Conservation (phyloP, 768 basidiomycete species). For the Mycena amicta region DNA sequence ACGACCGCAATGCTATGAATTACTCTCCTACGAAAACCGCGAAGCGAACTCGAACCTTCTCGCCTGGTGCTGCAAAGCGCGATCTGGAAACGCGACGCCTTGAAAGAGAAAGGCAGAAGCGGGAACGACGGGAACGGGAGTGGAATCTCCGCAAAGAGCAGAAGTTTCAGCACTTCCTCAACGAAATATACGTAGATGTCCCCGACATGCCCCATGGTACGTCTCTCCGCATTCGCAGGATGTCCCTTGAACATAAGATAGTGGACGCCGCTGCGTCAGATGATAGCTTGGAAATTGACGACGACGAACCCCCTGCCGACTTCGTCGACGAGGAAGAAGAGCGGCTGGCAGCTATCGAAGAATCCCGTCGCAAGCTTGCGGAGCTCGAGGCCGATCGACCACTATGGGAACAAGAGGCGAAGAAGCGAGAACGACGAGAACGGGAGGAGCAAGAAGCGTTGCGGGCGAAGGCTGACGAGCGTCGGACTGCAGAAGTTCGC, state of each 20-base stretch:
- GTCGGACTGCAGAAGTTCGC: constrained; percentile 32
- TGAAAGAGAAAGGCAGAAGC: constrained; percentile 46
- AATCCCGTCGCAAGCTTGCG: constrained; percentile 67
- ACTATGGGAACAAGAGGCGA: constrained; percentile 59
- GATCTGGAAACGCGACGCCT: constrained; percentile 38
- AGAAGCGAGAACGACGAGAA: constrained; percentile 46
- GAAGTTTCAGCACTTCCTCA: constrained; percentile 41
- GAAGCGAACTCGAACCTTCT: constrained; percentile 56
- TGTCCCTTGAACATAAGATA: too few relatives aligned
- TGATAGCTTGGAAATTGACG: constrained; percentile 23
- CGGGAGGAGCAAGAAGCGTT: constrained; percentile 44
- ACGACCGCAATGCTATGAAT: constrained; percentile 32
- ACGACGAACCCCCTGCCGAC: constrained; percentile 20
- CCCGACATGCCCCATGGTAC: constrained; percentile 29
- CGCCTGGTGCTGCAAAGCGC: constrained; percentile 45
- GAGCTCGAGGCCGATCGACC: constrained; percentile 68
- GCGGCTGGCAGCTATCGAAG: constrained; percentile 51
- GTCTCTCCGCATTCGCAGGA: too few relatives aligned
- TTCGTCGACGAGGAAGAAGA: constrained; percentile 40
- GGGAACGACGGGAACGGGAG: constrained; percentile 40
- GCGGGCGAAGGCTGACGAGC: constrained; percentile 37
- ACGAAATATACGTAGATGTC: constrained; percentile 42
- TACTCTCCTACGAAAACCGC: constrained; percentile 34
- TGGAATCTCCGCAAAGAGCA: constrained; percentile 39
- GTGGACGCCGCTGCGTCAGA: constrained; percentile 18